A percentile compares a stretch with the other conserved stretches of the same genome.
Evolutionary conservation across 192 early-diverging fungal genomes (phyloP).

Genomic region (Phycomyces blakesleeanus): DNA sequence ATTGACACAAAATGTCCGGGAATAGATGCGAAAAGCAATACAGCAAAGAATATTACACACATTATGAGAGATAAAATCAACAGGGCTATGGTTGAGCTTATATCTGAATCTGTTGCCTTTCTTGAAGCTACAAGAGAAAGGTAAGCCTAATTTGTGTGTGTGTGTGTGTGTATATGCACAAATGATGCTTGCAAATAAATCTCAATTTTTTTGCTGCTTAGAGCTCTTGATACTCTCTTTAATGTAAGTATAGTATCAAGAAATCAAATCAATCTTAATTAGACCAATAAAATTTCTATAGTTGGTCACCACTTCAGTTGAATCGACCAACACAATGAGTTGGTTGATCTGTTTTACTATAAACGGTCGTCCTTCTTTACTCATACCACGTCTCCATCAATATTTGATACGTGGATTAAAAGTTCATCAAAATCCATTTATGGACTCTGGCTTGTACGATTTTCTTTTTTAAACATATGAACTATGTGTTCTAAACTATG

Average conservation of each 20-base stretch:
- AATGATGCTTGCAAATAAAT: too few species aligned
- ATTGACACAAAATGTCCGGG: too few species aligned
- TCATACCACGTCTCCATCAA: conserved; percentile 9
- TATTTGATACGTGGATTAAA: not conserved
- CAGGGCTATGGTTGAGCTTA: conserved; percentile 7
- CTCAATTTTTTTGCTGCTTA: not conserved
- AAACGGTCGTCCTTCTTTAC: conserved; percentile 3
- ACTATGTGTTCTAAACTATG: too few species aligned
- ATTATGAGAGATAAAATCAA: conserved; percentile 10
- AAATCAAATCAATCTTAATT: not conserved
- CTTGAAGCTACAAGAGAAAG: conserved; percentile 10
- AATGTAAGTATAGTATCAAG: not conserved
- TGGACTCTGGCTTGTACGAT: conserved; percentile 3
- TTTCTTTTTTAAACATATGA: not conserved
- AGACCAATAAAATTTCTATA: not conserved
- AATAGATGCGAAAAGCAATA: not conserved
- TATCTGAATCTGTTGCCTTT: conserved; percentile 14
- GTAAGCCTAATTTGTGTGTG: too few species aligned
- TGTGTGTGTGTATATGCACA: too few species aligned
- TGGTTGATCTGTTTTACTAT: conserved; percentile 15
- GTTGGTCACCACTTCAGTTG: conserved; percentile 2
- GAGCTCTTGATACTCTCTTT: conserved; percentile 1
- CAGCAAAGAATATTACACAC: not conserved
- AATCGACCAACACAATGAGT: not conserved
- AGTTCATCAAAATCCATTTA: not conserved